A percentile compares a stretch with the other conserved stretches of the same genome.
Evolutionary conservation across 2,329 filamentous ascomycete genomes (phyloP).

Genomic region (Epichloe typhina): DNA sequence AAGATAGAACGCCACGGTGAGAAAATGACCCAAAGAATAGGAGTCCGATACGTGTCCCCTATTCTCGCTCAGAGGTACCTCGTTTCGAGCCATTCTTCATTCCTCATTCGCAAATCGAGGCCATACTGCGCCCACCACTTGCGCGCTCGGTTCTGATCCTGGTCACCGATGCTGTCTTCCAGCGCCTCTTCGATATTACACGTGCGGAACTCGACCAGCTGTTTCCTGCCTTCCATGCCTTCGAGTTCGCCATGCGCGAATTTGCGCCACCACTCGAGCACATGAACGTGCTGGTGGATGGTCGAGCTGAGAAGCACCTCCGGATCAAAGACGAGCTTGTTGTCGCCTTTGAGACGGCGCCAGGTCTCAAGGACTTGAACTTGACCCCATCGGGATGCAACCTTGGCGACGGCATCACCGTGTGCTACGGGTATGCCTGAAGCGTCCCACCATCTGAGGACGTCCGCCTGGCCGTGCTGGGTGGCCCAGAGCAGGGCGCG

Average conservation of each 20-base stretch:
- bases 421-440: conserved; percentile 69
- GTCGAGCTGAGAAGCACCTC: conserved; percentile 79
- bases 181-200: conserved; percentile 92
- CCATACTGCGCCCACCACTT: conserved; percentile 84
- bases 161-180: conserved; percentile 62
- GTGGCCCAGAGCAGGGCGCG: conserved; percentile 75
- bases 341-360: conserved; percentile 55
- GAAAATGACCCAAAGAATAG: neutral
- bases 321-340: conserved; percentile 59
- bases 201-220: conserved; percentile 82
- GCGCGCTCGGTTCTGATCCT: conserved; percentile 54
- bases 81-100: conserved; percentile 81
- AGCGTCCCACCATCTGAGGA: conserved; percentile 78
- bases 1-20: neutral
- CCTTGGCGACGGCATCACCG: conserved; percentile 68
- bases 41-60: neutral
- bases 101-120: conserved; percentile 66
- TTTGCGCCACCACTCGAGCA: conserved; percentile 85
- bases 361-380: conserved; percentile 75
- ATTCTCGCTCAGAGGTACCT: conserved; percentile 35
- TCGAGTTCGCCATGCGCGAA: conserved; percentile 44
- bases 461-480: conserved; percentile 65
- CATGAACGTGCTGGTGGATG: conserved; percentile 69
- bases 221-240: conserved; percentile 39
- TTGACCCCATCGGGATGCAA: conserved; percentile 74